Evolutionary conservation across 768 basidiomycete genomes (phyloP).

Genomic region (Tylopilus subfusipes): DNA sequence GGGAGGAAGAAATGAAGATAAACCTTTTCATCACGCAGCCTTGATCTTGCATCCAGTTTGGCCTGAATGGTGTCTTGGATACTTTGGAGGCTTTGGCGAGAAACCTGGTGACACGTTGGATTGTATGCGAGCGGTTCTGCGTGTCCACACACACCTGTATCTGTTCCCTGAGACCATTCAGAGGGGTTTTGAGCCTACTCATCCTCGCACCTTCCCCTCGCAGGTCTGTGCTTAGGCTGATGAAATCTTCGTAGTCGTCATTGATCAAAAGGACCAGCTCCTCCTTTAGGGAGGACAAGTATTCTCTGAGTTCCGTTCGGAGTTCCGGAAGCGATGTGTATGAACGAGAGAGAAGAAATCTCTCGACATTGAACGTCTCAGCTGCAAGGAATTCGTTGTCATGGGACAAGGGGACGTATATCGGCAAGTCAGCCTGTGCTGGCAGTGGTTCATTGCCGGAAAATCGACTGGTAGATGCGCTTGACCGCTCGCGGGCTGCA

Average conservation of each 20-base stretch:
- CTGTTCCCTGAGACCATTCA: constrained; percentile 58
- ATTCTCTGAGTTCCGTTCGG: constrained; percentile 81
- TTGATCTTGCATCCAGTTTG: constrained; percentile 72
- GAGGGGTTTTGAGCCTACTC: constrained; percentile 61
- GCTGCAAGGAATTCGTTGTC: constrained; percentile 68
- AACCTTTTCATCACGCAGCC: constrained; percentile 82
- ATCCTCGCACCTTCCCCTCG: constrained; percentile 78
- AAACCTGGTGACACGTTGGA: constrained; percentile 37
- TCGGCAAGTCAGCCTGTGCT: constrained; percentile 49
- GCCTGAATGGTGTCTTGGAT: constrained; percentile 73
- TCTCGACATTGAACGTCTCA: constrained; percentile 73
- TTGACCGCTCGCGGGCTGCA: constrained; percentile 46
- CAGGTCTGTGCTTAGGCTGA: constrained; percentile 90
- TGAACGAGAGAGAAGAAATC: constrained; percentile 82
- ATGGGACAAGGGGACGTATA: constrained; percentile 74
- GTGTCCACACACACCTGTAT: constrained; percentile 55
- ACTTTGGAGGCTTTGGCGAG: constrained; percentile 56
- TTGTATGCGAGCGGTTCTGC: not conserved
- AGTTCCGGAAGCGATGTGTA: constrained; percentile 86
- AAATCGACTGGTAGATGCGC: constrained; percentile 7
- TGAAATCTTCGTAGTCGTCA: constrained; percentile 97
- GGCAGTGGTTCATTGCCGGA: constrained; percentile 8
- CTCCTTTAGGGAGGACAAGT: constrained; percentile 79
- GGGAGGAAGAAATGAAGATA: not conserved
- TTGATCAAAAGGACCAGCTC: constrained; percentile 96